phyloP scores from a whole-genome alignment of 164 flowering plant species.

The Pachysandra terminalis region DNA sequence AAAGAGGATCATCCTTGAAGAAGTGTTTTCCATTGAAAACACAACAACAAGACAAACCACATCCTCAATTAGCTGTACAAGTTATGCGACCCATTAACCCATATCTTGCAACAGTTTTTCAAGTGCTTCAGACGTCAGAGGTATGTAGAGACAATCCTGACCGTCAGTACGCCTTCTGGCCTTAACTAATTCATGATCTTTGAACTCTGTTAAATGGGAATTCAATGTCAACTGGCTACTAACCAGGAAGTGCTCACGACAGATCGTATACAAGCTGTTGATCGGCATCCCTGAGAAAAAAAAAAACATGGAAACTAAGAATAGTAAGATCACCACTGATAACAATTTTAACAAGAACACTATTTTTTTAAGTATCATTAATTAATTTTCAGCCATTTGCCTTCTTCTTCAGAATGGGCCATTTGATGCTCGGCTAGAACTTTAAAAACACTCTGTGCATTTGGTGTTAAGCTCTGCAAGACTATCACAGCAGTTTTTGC shows the following conservation, averaged over 20 bases:
- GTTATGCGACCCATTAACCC: conserved; percentile 10
- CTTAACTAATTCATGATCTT: conserved; percentile 91
- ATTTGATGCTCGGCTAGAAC: conserved; percentile 85
- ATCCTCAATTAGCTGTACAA: not conserved
- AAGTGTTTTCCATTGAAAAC: too few relatives aligned
- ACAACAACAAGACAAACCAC: not conserved
- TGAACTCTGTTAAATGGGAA: conserved; percentile 93
- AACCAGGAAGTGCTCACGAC: conserved; percentile 75
- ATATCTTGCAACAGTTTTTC: conserved; percentile 59
- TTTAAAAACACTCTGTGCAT: conserved; percentile 91
- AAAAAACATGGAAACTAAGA: not conserved
- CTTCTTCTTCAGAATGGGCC: conserved; percentile 85
- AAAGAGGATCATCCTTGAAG: too few relatives aligned
- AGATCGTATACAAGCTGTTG: conserved; percentile 48
- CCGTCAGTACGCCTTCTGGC: conserved; percentile 77
- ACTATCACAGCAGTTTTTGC: conserved; percentile 89
- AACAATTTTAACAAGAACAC: not conserved
- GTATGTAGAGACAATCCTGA: conserved; percentile 81
- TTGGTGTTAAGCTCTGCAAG: conserved; percentile 93
- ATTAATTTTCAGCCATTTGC: conserved; percentile 29
- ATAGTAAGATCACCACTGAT: not conserved
- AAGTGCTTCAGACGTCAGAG: conserved; percentile 74
- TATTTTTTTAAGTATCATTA: not conserved
- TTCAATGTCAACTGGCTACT: conserved; percentile 71
- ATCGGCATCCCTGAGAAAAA: conserved; percentile 66